A percentile compares a stretch with the other conserved stretches of the same genome.
Conservation (phyloP, 768 basidiomycete genomes). For the Leccinum uliginosum region DNA sequence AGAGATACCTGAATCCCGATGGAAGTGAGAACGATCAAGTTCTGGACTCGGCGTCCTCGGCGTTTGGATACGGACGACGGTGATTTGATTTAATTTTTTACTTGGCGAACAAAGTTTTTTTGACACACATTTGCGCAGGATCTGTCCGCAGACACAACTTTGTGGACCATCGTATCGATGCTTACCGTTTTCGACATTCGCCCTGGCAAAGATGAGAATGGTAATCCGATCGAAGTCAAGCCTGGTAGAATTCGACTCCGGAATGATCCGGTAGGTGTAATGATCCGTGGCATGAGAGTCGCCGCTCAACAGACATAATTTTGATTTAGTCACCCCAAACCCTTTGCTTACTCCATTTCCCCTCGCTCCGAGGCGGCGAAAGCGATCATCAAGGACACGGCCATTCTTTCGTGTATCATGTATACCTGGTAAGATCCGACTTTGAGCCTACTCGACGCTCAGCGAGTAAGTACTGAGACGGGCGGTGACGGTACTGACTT, state of each 20-base stretch:
- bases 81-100: conserved; percentile 1
- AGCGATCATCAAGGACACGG: conserved; percentile 27
- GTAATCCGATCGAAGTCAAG: conserved; percentile 14
- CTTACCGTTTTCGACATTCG: conserved; percentile 26
- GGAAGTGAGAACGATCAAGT: conserved; percentile 32
- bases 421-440: no score
- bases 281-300: neutral
- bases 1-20: conserved; percentile 35
- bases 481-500: no score
- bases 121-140: conserved; percentile 12
- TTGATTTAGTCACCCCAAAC: conserved; percentile 26
- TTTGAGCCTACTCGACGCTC: no score
- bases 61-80: conserved; percentile 37
- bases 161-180: conserved; percentile 32
- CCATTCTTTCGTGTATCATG: conserved; percentile 14
- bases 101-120: neutral
- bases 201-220: conserved; percentile 20
- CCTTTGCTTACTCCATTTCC: conserved; percentile 27
- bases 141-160: conserved; percentile 42
- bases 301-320: conserved; percentile 1
- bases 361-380: conserved; percentile 29
- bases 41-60: conserved; percentile 26
- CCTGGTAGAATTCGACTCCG: conserved; percentile 23
- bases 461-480: no score
- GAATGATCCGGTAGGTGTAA: conserved; percentile 28